Conservation (phyloP, 1,139 yeast species). For the Sugiyamaella neomexicana region DNA sequence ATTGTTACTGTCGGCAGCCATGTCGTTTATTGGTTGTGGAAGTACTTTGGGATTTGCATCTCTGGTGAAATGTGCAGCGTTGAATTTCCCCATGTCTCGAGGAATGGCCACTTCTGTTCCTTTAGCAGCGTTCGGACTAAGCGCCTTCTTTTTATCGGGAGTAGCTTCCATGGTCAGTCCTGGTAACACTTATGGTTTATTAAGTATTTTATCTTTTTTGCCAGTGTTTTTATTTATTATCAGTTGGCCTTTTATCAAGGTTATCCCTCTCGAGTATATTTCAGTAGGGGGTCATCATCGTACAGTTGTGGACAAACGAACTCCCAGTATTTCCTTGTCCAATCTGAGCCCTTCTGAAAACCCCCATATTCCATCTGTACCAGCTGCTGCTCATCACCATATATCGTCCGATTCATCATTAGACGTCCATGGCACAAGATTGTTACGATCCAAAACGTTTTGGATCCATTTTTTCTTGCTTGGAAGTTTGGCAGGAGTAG, state of each 20-base stretch:
- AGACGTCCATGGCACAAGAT: conserved; percentile 33
- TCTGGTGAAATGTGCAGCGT: conserved; percentile 46
- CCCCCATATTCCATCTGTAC: background rate
- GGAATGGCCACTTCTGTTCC: conserved; percentile 46
- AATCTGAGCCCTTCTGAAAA: background rate
- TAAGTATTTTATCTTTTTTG: conserved; percentile 37
- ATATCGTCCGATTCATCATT: conserved; percentile 3
- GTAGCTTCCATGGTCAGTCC: conserved; percentile 37
- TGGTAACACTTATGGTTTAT: conserved; percentile 38
- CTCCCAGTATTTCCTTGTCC: background rate
- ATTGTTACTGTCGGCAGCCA: conserved; percentile 35
- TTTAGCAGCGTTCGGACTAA: conserved; percentile 47
- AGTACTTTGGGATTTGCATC: conserved; percentile 44
- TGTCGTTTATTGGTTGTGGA: conserved; percentile 42
- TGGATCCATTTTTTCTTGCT: conserved; percentile 49
- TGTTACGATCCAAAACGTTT: conserved; percentile 35
- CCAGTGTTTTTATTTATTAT: conserved; percentile 36
- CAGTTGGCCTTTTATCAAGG: conserved; percentile 32
- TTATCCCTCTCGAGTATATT: conserved; percentile 18
- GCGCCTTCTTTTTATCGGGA: conserved; percentile 43
- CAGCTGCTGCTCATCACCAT: no score
- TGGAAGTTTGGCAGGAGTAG: conserved; percentile 67
- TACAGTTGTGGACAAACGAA: background rate
- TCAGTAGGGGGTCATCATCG: conserved; percentile 17
- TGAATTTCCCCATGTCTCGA: conserved; percentile 42